Percentiles rank a stretch among this genome's conserved stretches.
Evolutionary conservation across 257 asterid genomes (phyloP).

Genomic region (Scutellaria barbata): DNA sequence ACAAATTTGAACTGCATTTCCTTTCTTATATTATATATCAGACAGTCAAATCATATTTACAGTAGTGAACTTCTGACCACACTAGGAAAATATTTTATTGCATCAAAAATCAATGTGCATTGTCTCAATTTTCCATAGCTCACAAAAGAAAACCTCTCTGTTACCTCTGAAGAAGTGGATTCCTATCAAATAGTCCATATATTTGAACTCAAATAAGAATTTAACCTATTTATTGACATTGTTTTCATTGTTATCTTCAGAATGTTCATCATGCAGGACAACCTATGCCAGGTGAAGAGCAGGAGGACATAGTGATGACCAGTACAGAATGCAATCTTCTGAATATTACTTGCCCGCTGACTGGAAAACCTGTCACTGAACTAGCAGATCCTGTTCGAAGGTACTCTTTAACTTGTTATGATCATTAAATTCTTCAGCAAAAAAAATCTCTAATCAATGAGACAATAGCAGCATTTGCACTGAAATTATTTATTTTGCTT

Average conservation of each 20-base stretch:
- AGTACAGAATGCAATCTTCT: conserved; percentile 70
- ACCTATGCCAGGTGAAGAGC: conserved; percentile 98
- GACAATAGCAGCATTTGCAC: conserved; percentile 11
- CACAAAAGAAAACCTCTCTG: not conserved
- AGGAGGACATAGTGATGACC: conserved; percentile 92
- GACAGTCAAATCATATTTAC: conserved; percentile 7
- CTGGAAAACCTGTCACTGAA: conserved; percentile 83
- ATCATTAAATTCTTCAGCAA: conserved; percentile 15
- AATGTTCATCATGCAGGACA: conserved; percentile 92
- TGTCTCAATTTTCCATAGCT: conserved; percentile 16
- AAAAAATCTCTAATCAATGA: not conserved
- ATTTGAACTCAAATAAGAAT: not conserved
- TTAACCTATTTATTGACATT: not conserved
- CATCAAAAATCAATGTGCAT: conserved; percentile 11
- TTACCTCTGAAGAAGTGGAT: conserved; percentile 3
- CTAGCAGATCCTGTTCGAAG: conserved; percentile 83
- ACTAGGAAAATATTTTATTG: not conserved
- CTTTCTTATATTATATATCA: conserved; percentile 18
- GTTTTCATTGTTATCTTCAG: conserved; percentile 49
- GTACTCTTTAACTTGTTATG: conserved; percentile 40
- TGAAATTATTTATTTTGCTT: not conserved
- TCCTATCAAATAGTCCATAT: not conserved
- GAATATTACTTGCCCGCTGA: conserved; percentile 74
- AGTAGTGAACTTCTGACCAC: conserved; percentile 6
- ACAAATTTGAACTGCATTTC: not conserved